phyloP scores from a whole-genome alignment of 495 filamentous ascomycete genomes.

The Aspergillus nanangensis region DNA sequence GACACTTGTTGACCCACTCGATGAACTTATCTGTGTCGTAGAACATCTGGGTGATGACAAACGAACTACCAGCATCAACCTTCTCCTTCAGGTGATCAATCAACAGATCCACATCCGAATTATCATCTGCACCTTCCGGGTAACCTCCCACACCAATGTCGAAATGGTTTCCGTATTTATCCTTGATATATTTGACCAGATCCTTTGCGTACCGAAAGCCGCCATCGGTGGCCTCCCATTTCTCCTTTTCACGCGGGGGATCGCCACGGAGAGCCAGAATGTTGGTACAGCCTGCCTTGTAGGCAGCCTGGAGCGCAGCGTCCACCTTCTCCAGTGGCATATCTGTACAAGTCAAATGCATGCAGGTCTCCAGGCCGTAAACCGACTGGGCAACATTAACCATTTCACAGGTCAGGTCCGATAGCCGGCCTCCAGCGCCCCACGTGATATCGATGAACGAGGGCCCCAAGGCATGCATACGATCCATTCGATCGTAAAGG shows the following conservation, averaged over 20 bases:
- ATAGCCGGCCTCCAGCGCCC: conserved; percentile 90
- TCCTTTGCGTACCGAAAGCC: conserved; percentile 92
- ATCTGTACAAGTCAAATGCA: conserved; percentile 98
- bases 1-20: conserved; percentile 79
- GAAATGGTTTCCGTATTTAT: conserved; percentile 90
- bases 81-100: conserved; percentile 97
- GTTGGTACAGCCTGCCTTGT: conserved; percentile 95
- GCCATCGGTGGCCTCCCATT: conserved; percentile 81
- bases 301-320: conserved; percentile 79
- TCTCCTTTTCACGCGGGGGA: conserved; percentile 89
- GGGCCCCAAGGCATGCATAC: conserved; percentile 91
- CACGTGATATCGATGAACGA: conserved; percentile 98
- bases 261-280: conserved; percentile 94
- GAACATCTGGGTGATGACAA: conserved; percentile 99
- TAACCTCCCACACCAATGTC: conserved; percentile 98
- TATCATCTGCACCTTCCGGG: conserved; percentile 93
- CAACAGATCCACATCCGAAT: conserved; percentile 75
- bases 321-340: conserved; percentile 93
- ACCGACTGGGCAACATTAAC: conserved; percentile 94
- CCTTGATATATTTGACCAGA: conserved; percentile 86
- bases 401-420: conserved; percentile 95
- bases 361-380: conserved; percentile 95
- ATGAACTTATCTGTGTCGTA: conserved; percentile 96
- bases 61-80: conserved; percentile 88
- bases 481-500: conserved; percentile 98